Evolutionary conservation across 805 yeast species (phyloP), one percentile per base, ranked within the genome.

Genomic region (Kluyveromyces starmeri): DNA sequence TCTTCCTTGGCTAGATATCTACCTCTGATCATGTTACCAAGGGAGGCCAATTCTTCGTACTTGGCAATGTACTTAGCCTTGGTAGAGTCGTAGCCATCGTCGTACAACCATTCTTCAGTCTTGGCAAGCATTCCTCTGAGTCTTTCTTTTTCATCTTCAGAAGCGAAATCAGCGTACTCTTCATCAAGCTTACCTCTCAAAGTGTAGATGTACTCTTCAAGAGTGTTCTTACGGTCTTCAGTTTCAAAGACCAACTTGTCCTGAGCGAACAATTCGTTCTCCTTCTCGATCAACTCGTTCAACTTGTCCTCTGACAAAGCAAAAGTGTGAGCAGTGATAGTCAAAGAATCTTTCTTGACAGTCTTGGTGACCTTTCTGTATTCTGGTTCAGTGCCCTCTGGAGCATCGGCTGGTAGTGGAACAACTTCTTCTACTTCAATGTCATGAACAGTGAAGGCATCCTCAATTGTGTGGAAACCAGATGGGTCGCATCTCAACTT

Each of bases 91-190:
- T 83, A 86, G 58, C 97, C 97, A 38, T 86, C 98, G 43, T 83
- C 95, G 65, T 92, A 92, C 55, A 92, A 76, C 99, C 99, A 92
- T 58, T 89, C 96, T 73, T 92, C 98, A 47, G 97, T 77, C 62
- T 78, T 80, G 55, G 71, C 60, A 59, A 92, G 73, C 71, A 81
- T 71, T 41, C 67, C 82, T 32, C 73, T 61, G 55, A 92, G 71
- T 57, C 73, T 82, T 45, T 66, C 68, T 75, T 89, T 89, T 74
- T 92, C 98, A 54, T 77, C 85, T 41, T 81, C 94, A 47, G 82
- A 72, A 39, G 96, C 96, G 59, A 88, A 92, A 51, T 70, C 78
- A 48, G 83, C 73, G 61, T 89, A 89, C 52, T 78, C 78, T 38
- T 86, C 98, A 41, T 88, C 97, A 56, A 92, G 72, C 71, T 92